These are phyloP conservation scores for Pseudisothecium myosuroides DNA, from an alignment of 225 moss, liverwort and hornwort species.

Conservation along the genomic window DNA sequence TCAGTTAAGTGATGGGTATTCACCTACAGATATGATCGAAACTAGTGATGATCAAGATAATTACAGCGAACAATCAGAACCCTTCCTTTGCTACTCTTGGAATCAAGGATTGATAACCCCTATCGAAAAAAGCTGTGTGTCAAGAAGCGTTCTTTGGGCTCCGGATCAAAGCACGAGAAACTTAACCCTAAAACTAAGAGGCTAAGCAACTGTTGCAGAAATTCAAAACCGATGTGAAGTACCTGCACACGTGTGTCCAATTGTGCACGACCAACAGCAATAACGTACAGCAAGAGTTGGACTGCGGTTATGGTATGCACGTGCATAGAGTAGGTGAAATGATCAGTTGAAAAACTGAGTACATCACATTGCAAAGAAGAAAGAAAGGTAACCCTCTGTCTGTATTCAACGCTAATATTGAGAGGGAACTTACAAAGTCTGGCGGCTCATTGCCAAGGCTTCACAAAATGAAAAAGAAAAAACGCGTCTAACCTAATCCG, in stretches of 20 bases:
- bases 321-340: neutral
- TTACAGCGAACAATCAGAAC: neutral
- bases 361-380: neutral
- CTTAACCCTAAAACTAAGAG: neutral
- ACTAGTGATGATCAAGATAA: neutral
- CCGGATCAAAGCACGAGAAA: neutral
- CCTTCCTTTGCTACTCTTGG: neutral
- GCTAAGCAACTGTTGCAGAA: neutral
- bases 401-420: neutral
- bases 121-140: neutral
- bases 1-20: neutral
- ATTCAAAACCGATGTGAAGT: neutral
- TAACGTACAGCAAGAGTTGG: neutral
- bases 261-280: neutral
- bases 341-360: neutral
- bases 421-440: slow-evolving; percentile 1
- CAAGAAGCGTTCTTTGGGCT: neutral
- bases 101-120: neutral
- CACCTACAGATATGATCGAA: neutral
- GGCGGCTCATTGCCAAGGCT: neutral
- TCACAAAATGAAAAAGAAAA: neutral
- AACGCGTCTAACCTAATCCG: slow-evolving; percentile 6
- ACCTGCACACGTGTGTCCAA: neutral
- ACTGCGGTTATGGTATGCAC: neutral
- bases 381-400: neutral